phyloP scores from a whole-genome alignment of 2,329 filamentous ascomycete genomes.

The Pseudogymnoascus sp. region DNA sequence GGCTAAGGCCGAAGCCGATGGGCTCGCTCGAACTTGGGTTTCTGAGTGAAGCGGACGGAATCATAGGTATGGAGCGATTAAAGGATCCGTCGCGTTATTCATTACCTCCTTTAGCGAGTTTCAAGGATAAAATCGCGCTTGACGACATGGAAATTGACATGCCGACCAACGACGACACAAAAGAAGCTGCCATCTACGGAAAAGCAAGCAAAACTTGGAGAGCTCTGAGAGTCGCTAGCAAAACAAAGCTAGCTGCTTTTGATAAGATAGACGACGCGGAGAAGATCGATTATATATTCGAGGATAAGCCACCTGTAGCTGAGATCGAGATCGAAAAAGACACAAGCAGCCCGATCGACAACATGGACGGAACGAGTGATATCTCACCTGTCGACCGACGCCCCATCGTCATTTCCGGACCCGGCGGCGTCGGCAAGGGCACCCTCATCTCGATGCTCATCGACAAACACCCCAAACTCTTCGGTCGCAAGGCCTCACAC shows the following conservation, averaged over 20 bases:
- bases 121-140: conserved; percentile 65
- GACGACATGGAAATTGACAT: conserved; percentile 84
- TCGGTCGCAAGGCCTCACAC: conserved; percentile 51
- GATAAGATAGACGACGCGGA: conserved; percentile 83
- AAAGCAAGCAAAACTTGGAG: conserved; percentile 90
- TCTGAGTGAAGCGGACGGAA: conserved; percentile 58
- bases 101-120: conserved; percentile 62
- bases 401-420: conserved; percentile 62
- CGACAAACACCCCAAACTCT: conserved; percentile 56
- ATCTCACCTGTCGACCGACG: conserved; percentile 41
- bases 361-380: not conserved
- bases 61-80: conserved; percentile 60
- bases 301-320: conserved; percentile 30
- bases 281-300: conserved; percentile 55
- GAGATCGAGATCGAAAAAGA: not conserved
- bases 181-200: conserved; percentile 54
- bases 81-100: conserved; percentile 58
- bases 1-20: conserved; percentile 60
- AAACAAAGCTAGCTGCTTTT: conserved; percentile 66
- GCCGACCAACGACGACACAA: conserved; percentile 55
- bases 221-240: conserved; percentile 71
- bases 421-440: conserved; percentile 54
- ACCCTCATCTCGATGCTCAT: conserved; percentile 57
- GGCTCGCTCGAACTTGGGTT: conserved; percentile 73
- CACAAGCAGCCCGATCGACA: not conserved